A percentile compares a stretch with the other conserved stretches of the same genome.
Evolutionary conservation across 805 yeast genomes (phyloP).

Genomic region (Metschnikowia dekortorum): DNA sequence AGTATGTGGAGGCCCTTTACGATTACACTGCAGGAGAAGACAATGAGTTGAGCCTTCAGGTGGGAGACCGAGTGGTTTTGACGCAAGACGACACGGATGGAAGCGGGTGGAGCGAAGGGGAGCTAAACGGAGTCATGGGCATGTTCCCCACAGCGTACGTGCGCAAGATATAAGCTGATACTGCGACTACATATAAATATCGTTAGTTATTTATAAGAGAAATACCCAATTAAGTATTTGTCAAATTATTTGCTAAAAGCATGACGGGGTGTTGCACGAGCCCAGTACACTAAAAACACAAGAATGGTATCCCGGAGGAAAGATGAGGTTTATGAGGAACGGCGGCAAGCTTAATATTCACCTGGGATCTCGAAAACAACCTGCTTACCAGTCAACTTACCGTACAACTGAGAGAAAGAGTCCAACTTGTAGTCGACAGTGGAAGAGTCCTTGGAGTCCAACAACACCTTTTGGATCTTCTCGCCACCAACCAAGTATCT

Average conservation of each 20-base stretch:
- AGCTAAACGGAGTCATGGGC: slow-evolving; percentile 60
- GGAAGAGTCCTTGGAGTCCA: slow-evolving; percentile 96
- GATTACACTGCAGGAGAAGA: slow-evolving; percentile 74
- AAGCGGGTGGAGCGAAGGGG: slow-evolving; percentile 96
- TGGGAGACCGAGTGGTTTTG: slow-evolving; percentile 71
- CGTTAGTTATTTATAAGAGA: slow-evolving; percentile 21
- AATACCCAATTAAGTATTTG: slow-evolving; percentile 20
- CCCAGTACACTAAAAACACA: slow-evolving; percentile 19
- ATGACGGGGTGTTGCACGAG: slow-evolving; percentile 14
- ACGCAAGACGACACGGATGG: slow-evolving; percentile 54
- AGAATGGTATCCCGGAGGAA: slow-evolving; percentile 12
- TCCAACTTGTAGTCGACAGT: slow-evolving; percentile 98
- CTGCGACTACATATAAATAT: slow-evolving; percentile 5
- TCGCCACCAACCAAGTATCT: slow-evolving; percentile 98
- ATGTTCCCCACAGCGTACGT: slow-evolving; percentile 79
- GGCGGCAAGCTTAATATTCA: slow-evolving; percentile 32
- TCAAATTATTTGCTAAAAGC: slow-evolving; percentile 19
- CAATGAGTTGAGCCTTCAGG: slow-evolving; percentile 68
- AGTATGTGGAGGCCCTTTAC: slow-evolving; percentile 65
- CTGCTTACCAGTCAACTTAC: slow-evolving; percentile 98
- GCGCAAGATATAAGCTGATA: slow-evolving; percentile 23
- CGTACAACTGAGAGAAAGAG: slow-evolving; percentile 98
- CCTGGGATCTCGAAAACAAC: slow-evolving; percentile 90
- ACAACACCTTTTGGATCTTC: slow-evolving; percentile 95
- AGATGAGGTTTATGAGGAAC: slow-evolving; percentile 10